These are phyloP conservation scores for Mediolabrus comicus DNA, from an alignment of 108 stramenopile species.

Conservation along the genomic window DNA sequence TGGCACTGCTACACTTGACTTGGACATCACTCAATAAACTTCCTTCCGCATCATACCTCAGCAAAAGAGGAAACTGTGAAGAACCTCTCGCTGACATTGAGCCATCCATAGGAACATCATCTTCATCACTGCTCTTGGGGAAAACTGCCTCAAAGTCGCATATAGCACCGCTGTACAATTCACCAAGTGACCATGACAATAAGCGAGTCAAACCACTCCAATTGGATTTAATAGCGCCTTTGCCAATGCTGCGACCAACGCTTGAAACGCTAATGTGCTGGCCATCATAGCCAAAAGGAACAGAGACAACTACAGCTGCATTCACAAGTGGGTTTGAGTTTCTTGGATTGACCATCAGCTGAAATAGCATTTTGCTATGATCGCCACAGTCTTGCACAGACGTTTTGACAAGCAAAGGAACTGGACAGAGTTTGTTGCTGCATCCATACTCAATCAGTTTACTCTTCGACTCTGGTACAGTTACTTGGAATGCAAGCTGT, in stretches of 20 bases:
- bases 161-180: constrained; percentile 14
- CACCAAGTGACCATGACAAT: constrained; percentile 5
- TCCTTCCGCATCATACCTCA: constrained; percentile 12
- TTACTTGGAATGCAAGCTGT: neutral
- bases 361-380: neutral
- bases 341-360: constrained; percentile 9
- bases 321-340: neutral
- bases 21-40: constrained; percentile 11
- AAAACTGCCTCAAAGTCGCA: constrained; percentile 18
- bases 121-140: neutral
- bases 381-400: neutral
- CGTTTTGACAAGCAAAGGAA: constrained; percentile 9
- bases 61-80: constrained; percentile 5
- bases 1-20: neutral
- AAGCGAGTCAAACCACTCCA: constrained; percentile 12
- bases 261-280: neutral
- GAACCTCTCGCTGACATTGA: neutral
- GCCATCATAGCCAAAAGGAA: neutral
- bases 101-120: neutral
- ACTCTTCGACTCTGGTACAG: neutral
- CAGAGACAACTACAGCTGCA: neutral
- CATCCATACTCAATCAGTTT: constrained; percentile 3
- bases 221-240: neutral
- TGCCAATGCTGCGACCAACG: constrained; percentile 8
- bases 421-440: neutral